Percentiles rank a stretch among this genome's conserved stretches.
These are phyloP conservation scores for Pseudogymnoascus sp. DNA, from an alignment of 2,329 filamentous ascomycete species.

Conservation along the genomic window DNA sequence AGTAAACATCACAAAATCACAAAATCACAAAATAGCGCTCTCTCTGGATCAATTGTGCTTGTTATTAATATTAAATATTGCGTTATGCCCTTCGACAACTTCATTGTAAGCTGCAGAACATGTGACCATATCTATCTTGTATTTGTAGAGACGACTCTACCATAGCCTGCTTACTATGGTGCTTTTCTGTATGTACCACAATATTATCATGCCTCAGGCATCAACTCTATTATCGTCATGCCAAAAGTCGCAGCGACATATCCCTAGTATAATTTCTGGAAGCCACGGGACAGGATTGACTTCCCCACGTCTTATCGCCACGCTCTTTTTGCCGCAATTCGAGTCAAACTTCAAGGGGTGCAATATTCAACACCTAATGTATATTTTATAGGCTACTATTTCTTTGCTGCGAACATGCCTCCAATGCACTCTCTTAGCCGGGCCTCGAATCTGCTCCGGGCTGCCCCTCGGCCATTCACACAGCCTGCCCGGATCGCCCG, in stretches of 20 bases:
- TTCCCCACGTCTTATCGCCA: neutral
- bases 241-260: neutral
- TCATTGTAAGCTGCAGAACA: neutral
- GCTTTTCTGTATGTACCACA: neutral
- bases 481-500: constrained; percentile 12
- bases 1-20: neutral
- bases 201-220: neutral
- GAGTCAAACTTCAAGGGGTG: neutral
- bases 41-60: neutral
- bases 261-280: constrained; percentile 2
- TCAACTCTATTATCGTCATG: neutral
- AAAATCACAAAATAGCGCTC: too few relatives aligned
- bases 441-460: neutral
- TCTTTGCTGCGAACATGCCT: neutral
- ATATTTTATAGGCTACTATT: constrained; percentile 5
- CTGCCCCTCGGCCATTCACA: constrained; percentile 4
- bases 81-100: neutral
- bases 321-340: neutral
- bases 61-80: neutral
- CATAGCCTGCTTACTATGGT: neutral
- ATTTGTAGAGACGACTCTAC: neutral
- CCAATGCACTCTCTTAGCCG: constrained; percentile 3
- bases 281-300: neutral
- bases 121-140: constrained; percentile 4
- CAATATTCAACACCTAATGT: constrained; percentile 1